These are phyloP conservation scores for Ascochyta pisi DNA, from an alignment of 2,329 filamentous ascomycete genomes.

Conservation along the genomic window DNA sequence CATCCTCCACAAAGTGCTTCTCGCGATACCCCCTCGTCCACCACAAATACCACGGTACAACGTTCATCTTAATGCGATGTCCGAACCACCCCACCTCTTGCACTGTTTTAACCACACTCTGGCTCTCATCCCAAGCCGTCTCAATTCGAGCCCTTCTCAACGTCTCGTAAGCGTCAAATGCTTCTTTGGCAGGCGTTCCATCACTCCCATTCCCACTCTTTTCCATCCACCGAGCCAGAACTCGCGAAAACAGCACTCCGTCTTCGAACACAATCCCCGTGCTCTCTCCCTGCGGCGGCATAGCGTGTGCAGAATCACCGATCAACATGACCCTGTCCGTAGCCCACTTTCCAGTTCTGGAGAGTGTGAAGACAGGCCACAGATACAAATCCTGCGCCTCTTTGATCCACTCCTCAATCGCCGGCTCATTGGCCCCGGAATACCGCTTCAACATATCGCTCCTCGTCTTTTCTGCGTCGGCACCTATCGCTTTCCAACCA, in stretches of 20 bases:
- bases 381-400: conserved; percentile 53
- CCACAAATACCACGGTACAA: conserved; percentile 58
- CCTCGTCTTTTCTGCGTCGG: conserved; percentile 53
- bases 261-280: conserved; percentile 62
- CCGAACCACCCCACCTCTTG: conserved; percentile 55
- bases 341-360: conserved; percentile 53
- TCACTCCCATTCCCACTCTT: conserved; percentile 31
- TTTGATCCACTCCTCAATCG: conserved; percentile 50
- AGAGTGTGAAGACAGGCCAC: conserved; percentile 56
- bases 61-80: conserved; percentile 53
- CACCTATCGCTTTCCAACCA: conserved; percentile 54
- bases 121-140: conserved; percentile 55
- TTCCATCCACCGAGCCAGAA: conserved; percentile 53
- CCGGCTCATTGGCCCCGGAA: conserved; percentile 45
- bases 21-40: conserved; percentile 51
- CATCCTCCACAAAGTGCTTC: conserved; percentile 56
- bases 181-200: conserved; percentile 50
- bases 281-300: conserved; percentile 60
- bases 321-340: conserved; percentile 55
- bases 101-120: conserved; percentile 55
- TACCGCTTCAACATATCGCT: conserved; percentile 52
- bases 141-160: conserved; percentile 55
- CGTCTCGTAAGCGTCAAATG: conserved; percentile 57
- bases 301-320: conserved; percentile 57
- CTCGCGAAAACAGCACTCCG: conserved; percentile 57